Evolutionary conservation across 2,329 filamentous ascomycete genomes (phyloP).

Genomic region (Trichoderma polysporum): DNA sequence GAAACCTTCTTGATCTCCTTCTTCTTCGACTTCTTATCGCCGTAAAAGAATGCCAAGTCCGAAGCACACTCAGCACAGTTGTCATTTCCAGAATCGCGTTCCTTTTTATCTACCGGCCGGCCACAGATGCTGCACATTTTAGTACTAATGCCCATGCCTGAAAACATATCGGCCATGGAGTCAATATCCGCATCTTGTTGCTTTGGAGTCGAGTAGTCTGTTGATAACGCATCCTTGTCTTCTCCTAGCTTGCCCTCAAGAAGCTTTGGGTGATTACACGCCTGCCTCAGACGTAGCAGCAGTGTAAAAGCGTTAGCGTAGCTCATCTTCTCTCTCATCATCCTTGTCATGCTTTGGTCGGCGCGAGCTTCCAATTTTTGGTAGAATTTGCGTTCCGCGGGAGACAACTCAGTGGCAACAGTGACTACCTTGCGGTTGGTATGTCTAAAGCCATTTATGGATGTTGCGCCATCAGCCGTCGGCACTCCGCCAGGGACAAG

Average conservation of each 20-base stretch:
- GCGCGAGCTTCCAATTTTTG: slow-evolving; percentile 78
- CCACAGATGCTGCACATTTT: slow-evolving; percentile 86
- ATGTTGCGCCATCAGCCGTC: slow-evolving; percentile 48
- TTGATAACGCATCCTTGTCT: slow-evolving; percentile 80
- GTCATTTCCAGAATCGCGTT: slow-evolving; percentile 41
- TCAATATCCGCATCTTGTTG: slow-evolving; percentile 68
- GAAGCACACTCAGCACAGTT: slow-evolving; percentile 72
- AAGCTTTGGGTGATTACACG: slow-evolving; percentile 90
- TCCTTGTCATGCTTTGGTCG: slow-evolving; percentile 80
- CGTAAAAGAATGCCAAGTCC: slow-evolving; percentile 66
- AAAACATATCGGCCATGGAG: slow-evolving; percentile 80
- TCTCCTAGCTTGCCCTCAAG: slow-evolving; percentile 82
- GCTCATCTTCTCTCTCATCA: slow-evolving; percentile 82
- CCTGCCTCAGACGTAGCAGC: slow-evolving; percentile 84
- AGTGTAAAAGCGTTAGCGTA: slow-evolving; percentile 93
- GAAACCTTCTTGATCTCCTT: slow-evolving; percentile 41
- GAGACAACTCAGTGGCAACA: slow-evolving; percentile 73
- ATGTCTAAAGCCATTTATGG: slow-evolving; percentile 76
- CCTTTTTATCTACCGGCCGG: slow-evolving; percentile 57
- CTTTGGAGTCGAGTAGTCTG: slow-evolving; percentile 53
- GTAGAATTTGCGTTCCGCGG: slow-evolving; percentile 83
- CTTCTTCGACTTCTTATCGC: slow-evolving; percentile 42
- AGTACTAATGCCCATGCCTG: slow-evolving; percentile 73
- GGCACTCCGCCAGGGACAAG: slow-evolving; percentile 73
- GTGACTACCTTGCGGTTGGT: slow-evolving; percentile 86